phyloP scores from a whole-genome alignment of 192 early-diverging fungal genomes.

The Gamsiella multidivaricata region DNA sequence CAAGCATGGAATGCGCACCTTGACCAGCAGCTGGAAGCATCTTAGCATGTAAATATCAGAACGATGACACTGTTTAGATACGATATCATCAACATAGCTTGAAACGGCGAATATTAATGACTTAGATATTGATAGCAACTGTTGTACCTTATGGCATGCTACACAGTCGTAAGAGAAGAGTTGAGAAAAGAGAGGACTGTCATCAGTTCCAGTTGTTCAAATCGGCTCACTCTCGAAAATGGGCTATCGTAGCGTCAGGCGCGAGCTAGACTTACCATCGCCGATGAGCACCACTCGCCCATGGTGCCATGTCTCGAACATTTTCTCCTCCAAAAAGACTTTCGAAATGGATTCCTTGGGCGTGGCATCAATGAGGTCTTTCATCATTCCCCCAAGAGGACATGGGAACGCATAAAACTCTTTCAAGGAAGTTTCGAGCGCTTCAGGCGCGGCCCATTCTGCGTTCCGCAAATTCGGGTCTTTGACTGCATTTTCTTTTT shows the following conservation, averaged over 20 bases:
- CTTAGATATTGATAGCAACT: neutral
- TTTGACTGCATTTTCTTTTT: neutral
- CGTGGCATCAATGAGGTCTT: neutral
- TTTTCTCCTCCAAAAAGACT: neutral
- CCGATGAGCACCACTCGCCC: neutral
- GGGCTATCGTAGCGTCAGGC: too few relatives aligned
- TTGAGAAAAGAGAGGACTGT: neutral
- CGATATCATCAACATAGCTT: too few relatives aligned
- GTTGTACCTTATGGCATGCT: neutral
- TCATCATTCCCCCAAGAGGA: neutral
- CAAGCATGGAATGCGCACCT: neutral
- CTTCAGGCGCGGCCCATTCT: neutral
- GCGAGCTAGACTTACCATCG: conserved; percentile 9
- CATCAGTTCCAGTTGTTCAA: neutral
- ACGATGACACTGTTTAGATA: too few relatives aligned
- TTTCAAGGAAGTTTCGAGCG: neutral
- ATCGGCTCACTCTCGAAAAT: too few relatives aligned
- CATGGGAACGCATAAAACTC: neutral
- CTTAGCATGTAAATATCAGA: too few relatives aligned
- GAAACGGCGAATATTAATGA: neutral
- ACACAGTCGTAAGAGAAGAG: neutral
- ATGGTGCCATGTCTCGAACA: conserved; percentile 5
- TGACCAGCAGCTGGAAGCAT: neutral
- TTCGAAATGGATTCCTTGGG: neutral
- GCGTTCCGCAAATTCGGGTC: neutral